Evolutionary conservation across 2,329 filamentous ascomycete species (phyloP), one percentile per base, ranked within the genome.

Genomic region (Trichoderma citrinoviride): DNA sequence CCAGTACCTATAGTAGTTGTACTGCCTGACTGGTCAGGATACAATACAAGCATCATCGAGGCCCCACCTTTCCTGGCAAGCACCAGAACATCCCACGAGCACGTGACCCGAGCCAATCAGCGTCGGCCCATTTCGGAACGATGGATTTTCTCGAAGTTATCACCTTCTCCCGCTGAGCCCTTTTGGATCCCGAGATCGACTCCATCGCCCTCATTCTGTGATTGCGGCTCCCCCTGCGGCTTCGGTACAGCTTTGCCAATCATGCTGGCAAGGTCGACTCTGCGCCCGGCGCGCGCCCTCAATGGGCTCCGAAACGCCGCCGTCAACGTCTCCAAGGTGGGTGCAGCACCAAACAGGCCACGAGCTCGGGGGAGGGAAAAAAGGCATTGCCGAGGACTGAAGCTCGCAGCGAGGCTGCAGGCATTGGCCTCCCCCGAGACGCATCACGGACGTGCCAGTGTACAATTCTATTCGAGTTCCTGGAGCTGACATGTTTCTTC

Each of bases 191-290:
- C 74, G 76, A 77, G 71, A 77, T 70, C 74, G 74, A 75, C 72
- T 70, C 65, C 73, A 77, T 75, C 73, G 75, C 73, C 72, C 72
- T 69, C 71, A 54, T 66, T 41, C 54, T 71, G 70, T 74, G 72
- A 77, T 74, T 71, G 74, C 75, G 75, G 74, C 60, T 62, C 60
- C 70, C 72, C 70, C 68, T 74, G 73, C 75, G 75, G 75, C 71
- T 74, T 73, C 75, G 73, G 72, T 77, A 73, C 72, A 77, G 73
- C 72, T 76, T 76, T 71, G 79, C 79, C 80, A 85, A 90, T 80
- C 79, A 97, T 98, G 94, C 89, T 97, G 87, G 90, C 92, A 83
- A 91, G 93, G 86, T 92, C 93, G 82, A 88, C 88, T 83, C 83
- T 96, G 86, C 92, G 92, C 85, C 88, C 91, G 80, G 86, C 90